phyloP scores from a whole-genome alignment of 1,139 yeast genomes.

The Lodderomyces margitis region DNA sequence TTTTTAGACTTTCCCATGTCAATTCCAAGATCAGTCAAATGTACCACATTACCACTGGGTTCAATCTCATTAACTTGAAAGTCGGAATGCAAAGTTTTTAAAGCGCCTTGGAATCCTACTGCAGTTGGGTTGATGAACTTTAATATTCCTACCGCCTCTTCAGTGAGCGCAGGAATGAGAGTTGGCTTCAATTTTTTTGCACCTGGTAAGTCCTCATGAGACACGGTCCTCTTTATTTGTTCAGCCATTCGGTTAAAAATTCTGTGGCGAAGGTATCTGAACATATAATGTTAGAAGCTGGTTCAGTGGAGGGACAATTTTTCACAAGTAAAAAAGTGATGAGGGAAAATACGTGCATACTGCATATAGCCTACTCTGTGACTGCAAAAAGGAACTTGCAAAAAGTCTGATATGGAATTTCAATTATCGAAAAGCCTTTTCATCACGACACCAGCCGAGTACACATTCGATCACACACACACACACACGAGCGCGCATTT shows the following conservation, averaged over 20 bases:
- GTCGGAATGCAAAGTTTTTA: conserved; percentile 92
- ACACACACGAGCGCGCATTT: neutral
- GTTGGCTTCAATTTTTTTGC: conserved; percentile 1
- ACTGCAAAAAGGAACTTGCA: conserved; percentile 4
- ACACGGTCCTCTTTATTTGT: conserved; percentile 9
- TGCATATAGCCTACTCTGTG: neutral
- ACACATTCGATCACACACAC: neutral
- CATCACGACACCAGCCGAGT: neutral
- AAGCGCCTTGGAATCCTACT: conserved; percentile 70
- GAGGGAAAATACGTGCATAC: neutral
- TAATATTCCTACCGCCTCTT: conserved; percentile 68
- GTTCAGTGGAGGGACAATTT: neutral
- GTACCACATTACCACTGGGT: conserved; percentile 65
- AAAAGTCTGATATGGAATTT: neutral
- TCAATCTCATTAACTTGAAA: conserved; percentile 89
- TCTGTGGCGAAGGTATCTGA: conserved; percentile 7
- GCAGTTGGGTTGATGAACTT: conserved; percentile 55
- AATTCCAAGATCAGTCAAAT: conserved; percentile 71
- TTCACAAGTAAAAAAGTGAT: neutral
- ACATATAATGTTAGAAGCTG: conserved; percentile 3
- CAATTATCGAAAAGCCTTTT: neutral
- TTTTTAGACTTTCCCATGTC: conserved; percentile 49
- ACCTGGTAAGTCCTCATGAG: conserved; percentile 4
- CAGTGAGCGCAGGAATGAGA: conserved; percentile 50
- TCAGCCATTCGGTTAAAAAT: conserved; percentile 10